A percentile compares a stretch with the other conserved stretches of the same genome.
Conservation (phyloP, 164 flowering plant species). For the Liriodendron chinense region DNA sequence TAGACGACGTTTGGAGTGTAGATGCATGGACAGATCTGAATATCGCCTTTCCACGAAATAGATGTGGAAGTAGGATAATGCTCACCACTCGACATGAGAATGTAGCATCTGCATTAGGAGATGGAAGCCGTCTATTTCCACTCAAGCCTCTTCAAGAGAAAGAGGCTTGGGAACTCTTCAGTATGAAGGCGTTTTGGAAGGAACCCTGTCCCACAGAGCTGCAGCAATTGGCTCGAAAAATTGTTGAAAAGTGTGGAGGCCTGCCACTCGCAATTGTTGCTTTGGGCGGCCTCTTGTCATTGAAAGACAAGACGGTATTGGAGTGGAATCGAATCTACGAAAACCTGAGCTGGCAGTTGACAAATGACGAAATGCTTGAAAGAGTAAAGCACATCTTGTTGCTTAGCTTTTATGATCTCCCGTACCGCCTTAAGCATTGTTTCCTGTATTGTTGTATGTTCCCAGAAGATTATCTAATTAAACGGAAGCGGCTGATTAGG, state of each 20-base stretch:
- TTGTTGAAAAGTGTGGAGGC: conserved; percentile 22
- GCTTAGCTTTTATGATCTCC: conserved; percentile 15
- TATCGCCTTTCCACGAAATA: conserved; percentile 14
- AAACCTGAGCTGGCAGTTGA: neutral
- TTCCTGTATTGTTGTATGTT: conserved; percentile 20
- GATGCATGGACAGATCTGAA: neutral
- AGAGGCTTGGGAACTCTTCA: conserved; percentile 5
- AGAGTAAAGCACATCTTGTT: conserved; percentile 1
- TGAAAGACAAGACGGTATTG: neutral
- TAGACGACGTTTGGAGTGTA: conserved; percentile 34
- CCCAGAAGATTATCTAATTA: conserved; percentile 17
- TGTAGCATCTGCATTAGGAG: conserved; percentile 34
- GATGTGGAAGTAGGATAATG: conserved; percentile 27
- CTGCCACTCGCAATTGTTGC: conserved; percentile 22
- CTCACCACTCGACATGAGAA: conserved; percentile 33
- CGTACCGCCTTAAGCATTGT: conserved; percentile 17
- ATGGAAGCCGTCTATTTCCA: neutral
- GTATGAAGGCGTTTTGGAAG: conserved; percentile 4
- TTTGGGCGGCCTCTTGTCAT: conserved; percentile 15
- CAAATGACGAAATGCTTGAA: conserved; percentile 13
- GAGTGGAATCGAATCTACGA: conserved; percentile 14
- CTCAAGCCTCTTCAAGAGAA: neutral
- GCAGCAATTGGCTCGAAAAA: neutral
- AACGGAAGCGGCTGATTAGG: conserved; percentile 11
- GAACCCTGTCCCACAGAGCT: neutral